Evolutionary conservation across 805 yeast species (phyloP), one percentile per base, ranked within the genome.

Genomic region (Suhomyces prunicola): DNA sequence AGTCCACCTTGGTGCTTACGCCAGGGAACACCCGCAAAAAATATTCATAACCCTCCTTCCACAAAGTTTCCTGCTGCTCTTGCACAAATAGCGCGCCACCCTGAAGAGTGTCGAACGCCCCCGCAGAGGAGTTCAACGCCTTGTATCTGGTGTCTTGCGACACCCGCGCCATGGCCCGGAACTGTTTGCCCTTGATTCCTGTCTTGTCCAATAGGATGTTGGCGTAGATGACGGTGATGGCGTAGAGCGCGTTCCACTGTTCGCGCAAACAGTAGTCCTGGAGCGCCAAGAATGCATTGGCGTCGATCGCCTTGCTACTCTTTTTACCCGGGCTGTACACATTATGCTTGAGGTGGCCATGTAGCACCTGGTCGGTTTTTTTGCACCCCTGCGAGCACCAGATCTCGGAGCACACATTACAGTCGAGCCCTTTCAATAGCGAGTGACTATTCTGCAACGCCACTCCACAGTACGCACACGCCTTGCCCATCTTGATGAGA

Each of bases 311-410:
- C 36, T 73, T 76, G 49, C 73, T 60, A 57, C 70, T 66, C 48
- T 62, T 61, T 6, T 68, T 65, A n/a, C 70, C 70, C 8, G 68
- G 66, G 44, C 60, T 59, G 53, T 58, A 70, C 8, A 76, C 62
- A 50, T 72, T 73, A 63, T 90, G 96, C 64, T 84, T 84, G 51
- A 86, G 72, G 2, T 75, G 66, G 1, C 71, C 69, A 64, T 90
- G 96, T 23, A 70, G 47, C 23, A 44, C 36, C 23, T 31, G 36
- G 60, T 85, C 85, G 19, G 57, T 57, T 53, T 76, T 78, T 60
- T 84, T 83, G 71, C 96, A 89, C 8, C 64, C 66, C 47, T 69
- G 73, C 6, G 84, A 78, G 67, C 96, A 89, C 93, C 94, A 89
- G 47, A 84, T 71, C 49, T 83, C 87, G 6, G 77, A 66, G 59